Evolutionary conservation across 108 stramenopile genomes (phyloP).

Genomic region (Cyclotella atomus): DNA sequence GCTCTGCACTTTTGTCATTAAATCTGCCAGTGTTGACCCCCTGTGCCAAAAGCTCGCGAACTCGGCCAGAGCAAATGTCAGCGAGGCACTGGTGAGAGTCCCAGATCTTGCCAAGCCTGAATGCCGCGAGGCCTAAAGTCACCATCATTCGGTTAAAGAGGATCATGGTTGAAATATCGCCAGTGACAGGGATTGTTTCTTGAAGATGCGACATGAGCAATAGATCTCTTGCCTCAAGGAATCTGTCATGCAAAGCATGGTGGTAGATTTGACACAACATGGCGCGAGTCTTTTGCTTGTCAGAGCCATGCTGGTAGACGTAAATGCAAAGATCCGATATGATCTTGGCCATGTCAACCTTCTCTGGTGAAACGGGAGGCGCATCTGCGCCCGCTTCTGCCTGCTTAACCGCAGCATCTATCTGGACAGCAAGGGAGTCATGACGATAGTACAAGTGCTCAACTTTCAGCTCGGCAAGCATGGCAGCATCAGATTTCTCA

Average conservation of each 20-base stretch:
- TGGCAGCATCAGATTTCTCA: conserved; percentile 72
- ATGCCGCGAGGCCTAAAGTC: conserved; percentile 96
- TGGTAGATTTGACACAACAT: conserved; percentile 97
- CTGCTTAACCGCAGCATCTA: conserved; percentile 65
- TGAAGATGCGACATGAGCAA: conserved; percentile 98
- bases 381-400: conserved; percentile 35
- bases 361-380: conserved; percentile 25
- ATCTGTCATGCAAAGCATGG: conserved; percentile 97
- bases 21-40: conserved; percentile 81
- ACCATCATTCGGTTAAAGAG: conserved; percentile 98
- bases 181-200: conserved; percentile 69
- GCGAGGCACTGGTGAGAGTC: conserved; percentile 96
- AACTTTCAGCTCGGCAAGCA: conserved; percentile 73
- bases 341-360: conserved; percentile 39
- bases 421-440: conserved; percentile 88
- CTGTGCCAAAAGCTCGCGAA: conserved; percentile 96
- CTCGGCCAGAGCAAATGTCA: conserved; percentile 90
- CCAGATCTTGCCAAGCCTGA: conserved; percentile 92
- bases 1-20: conserved; percentile 91
- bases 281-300: conserved; percentile 87
- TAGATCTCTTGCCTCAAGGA: conserved; percentile 95
- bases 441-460: conserved; percentile 99
- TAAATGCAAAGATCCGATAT: conserved; percentile 84
- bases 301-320: conserved; percentile 92
- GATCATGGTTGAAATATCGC: conserved; percentile 94